Percentiles rank a stretch among this genome's conserved stretches.
These are phyloP conservation scores for Boletus sp. DNA, from an alignment of 768 basidiomycete species.

Conservation along the genomic window DNA sequence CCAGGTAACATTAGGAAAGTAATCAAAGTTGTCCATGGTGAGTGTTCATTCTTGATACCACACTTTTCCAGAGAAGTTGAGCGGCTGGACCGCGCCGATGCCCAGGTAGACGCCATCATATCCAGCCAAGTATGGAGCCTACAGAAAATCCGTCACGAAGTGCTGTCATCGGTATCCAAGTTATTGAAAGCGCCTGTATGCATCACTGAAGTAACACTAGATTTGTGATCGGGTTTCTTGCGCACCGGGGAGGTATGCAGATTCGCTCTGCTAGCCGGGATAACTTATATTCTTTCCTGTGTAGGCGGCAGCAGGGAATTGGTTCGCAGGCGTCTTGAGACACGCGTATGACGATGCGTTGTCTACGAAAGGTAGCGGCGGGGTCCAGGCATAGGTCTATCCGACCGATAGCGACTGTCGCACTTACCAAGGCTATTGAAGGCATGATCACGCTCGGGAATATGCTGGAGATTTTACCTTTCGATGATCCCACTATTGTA, in stretches of 20 bases:
- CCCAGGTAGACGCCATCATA: slow-evolving; percentile 63
- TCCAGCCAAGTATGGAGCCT: slow-evolving; percentile 56
- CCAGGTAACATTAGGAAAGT: slow-evolving; percentile 62
- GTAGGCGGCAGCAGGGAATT: slow-evolving; percentile 72
- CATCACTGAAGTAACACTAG: slow-evolving; percentile 59
- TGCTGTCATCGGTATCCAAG: slow-evolving; percentile 66
- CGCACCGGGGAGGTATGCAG: slow-evolving; percentile 62
- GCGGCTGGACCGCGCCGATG: background rate
- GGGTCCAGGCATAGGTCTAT: slow-evolving; percentile 59
- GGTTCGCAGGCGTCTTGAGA: slow-evolving; percentile 80
- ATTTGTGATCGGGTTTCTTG: slow-evolving; percentile 71
- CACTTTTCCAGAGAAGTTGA: background rate
- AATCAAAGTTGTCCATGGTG: slow-evolving; percentile 61
- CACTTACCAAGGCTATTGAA: slow-evolving; percentile 32
- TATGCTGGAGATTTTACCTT: slow-evolving; percentile 85
- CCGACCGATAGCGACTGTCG: background rate
- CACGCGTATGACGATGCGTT: slow-evolving; percentile 78
- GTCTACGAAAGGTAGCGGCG: slow-evolving; percentile 53
- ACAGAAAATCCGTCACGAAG: slow-evolving; percentile 51
- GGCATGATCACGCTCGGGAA: slow-evolving; percentile 77
- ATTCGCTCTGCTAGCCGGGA: background rate
- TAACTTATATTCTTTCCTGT: background rate
- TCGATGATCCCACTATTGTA: slow-evolving; percentile 81
- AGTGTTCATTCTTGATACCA: slow-evolving; percentile 3
- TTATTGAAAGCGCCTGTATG: slow-evolving; percentile 76